phyloP scores from a whole-genome alignment of 441 rosid species.

The Erodium texanum region DNA sequence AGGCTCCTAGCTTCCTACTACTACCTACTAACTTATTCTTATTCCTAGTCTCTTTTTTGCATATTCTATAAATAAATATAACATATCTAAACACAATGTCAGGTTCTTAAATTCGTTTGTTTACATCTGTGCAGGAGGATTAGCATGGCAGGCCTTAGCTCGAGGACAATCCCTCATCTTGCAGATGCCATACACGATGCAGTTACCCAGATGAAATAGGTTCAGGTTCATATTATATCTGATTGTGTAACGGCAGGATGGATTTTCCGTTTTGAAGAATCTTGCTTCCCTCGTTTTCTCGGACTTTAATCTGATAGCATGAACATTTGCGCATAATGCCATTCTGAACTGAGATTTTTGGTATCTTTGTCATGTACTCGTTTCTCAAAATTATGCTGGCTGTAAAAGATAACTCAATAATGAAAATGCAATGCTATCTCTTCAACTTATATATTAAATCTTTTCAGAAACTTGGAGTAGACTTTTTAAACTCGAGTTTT shows the following conservation, averaged over 20 bases:
- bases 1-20: too few relatives aligned
- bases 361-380: not conserved
- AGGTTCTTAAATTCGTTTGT: too few relatives aligned
- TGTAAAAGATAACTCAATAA: not conserved
- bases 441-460: not conserved
- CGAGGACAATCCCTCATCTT: slow-evolving; percentile 31
- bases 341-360: not conserved
- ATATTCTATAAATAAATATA: too few relatives aligned
- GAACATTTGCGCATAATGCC: slow-evolving; percentile 1
- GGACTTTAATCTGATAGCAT: not conserved
- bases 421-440: not conserved
- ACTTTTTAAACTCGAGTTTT: too few relatives aligned
- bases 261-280: not conserved
- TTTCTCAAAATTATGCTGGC: not conserved
- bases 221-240: not conserved
- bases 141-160: slow-evolving; percentile 27
- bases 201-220: slow-evolving; percentile 7
- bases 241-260: not conserved
- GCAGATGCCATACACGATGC: slow-evolving; percentile 33
- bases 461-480: not conserved
- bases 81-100: too few relatives aligned
- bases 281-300: not conserved
- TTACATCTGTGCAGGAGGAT: slow-evolving; percentile 22
- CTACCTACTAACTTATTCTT: too few relatives aligned
- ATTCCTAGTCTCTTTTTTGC: too few relatives aligned